Evolutionary conservation across 208 protist genomes (phyloP).

Genomic region (Trypanosoma cruzi): DNA sequence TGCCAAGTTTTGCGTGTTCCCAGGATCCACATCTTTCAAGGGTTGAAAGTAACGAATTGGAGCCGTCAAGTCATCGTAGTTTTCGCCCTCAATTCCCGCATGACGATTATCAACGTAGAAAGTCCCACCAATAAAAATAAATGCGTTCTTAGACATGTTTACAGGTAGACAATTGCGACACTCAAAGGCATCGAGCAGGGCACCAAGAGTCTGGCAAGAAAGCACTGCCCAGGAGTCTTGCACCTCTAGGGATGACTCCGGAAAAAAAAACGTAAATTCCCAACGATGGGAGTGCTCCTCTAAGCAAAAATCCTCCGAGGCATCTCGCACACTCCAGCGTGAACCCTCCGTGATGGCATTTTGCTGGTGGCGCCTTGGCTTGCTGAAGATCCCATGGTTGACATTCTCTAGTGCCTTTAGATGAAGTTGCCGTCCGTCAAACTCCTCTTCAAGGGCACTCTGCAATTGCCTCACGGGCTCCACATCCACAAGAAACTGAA

Average conservation of each 20-base stretch:
- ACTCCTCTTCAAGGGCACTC: conserved; percentile 31
- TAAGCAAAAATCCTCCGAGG: conserved; percentile 68
- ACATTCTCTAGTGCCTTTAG: conserved; percentile 11
- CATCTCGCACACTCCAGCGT: conserved; percentile 31
- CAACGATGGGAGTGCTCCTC: conserved; percentile 69
- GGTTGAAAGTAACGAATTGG: conserved; percentile 54
- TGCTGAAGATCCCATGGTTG: conserved; percentile 6
- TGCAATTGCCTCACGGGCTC: conserved; percentile 38
- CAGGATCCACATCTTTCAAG: not conserved
- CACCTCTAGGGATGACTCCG: conserved; percentile 32
- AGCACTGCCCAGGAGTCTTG: conserved; percentile 73
- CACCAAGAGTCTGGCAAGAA: conserved; percentile 67
- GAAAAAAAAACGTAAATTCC: conserved; percentile 63
- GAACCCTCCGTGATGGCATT: conserved; percentile 15
- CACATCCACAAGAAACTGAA: conserved; percentile 70
- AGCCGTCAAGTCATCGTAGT: conserved; percentile 58
- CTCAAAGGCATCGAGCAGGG: conserved; percentile 72
- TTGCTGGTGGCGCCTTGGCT: not conserved
- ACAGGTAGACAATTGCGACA: conserved; percentile 38
- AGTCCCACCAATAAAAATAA: conserved; percentile 78
- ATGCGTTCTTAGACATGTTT: conserved; percentile 51
- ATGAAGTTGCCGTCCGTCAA: conserved; percentile 25
- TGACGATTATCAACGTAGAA: conserved; percentile 89
- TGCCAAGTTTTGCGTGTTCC: conserved; percentile 26
- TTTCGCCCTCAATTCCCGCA: conserved; percentile 28